These are phyloP conservation scores for Coemansia sp. DNA, from an alignment of 192 early-diverging fungal species.

Conservation along the genomic window DNA sequence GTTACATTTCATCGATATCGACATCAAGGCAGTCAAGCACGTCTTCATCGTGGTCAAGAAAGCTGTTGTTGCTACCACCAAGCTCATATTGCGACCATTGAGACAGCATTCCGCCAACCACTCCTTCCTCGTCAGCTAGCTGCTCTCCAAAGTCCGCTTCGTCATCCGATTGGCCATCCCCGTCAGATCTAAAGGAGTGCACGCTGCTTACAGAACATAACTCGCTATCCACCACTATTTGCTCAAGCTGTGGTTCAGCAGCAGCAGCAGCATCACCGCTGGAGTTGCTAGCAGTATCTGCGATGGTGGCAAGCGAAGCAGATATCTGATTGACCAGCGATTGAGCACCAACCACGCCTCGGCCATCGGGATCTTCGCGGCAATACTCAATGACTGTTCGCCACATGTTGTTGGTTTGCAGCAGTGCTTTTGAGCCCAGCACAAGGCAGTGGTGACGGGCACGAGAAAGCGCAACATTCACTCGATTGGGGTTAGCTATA, in stretches of 20 bases:
- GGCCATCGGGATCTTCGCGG: constrained; percentile 6
- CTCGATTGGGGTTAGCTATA: constrained; percentile 48
- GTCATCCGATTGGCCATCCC: no score
- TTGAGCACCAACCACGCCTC: constrained; percentile 27
- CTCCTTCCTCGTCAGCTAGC: constrained; percentile 18
- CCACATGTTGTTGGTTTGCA: constrained; percentile 50
- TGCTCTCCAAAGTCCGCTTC: no score
- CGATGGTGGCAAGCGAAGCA: constrained; percentile 5
- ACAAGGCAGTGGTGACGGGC: constrained; percentile 49
- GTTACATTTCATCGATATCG: constrained; percentile 42
- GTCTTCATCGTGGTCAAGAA: constrained; percentile 8
- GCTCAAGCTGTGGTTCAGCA: neutral
- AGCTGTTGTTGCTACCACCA: constrained; percentile 1
- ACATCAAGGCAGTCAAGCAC: constrained; percentile 50
- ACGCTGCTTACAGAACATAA: no score
- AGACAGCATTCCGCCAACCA: constrained; percentile 39
- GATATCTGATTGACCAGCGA: constrained; percentile 31
- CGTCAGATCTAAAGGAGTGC: no score
- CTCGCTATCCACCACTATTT: no score
- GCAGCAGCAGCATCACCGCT: neutral
- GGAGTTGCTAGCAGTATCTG: neutral
- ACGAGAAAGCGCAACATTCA: constrained; percentile 58
- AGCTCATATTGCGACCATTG: constrained; percentile 37
- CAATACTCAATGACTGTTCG: constrained; percentile 39
- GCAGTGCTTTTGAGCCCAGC: constrained; percentile 23